Conservation (phyloP, 73 alveolate species). For the Paraurostyla sp. region DNA sequence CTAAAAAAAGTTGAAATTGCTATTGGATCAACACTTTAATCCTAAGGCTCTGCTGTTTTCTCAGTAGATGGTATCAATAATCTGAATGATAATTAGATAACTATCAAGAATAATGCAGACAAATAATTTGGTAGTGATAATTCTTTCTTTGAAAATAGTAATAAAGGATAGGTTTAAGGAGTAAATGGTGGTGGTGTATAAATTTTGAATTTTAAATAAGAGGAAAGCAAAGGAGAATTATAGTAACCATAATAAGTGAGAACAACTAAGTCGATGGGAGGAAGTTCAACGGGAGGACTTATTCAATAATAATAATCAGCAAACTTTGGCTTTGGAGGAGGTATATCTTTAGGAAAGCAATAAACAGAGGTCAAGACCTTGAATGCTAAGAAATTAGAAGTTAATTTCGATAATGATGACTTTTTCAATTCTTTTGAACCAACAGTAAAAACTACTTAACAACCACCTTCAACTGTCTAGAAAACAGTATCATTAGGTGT, state of each 20-base stretch:
- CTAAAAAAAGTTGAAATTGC: constrained; percentile 65
- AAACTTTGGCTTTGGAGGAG: not conserved
- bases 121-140: constrained; percentile 1
- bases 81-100: not conserved
- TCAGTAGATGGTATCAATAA: not conserved
- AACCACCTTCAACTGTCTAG: not conserved
- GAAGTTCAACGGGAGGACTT: not conserved
- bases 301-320: not conserved
- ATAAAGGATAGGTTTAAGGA: no score
- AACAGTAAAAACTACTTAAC: not conserved
- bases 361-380: constrained; percentile 17
- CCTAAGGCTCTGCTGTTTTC: constrained; percentile 4
- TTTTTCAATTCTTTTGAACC: constrained; percentile 69
- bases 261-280: no score
- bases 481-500: constrained; percentile 17
- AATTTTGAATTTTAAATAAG: no score
- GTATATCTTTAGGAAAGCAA: not conserved
- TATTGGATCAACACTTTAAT: not conserved
- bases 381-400: constrained; percentile 77
- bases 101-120: not conserved
- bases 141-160: not conserved
- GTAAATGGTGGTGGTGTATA: no score
- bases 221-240: not conserved
- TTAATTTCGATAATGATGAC: constrained; percentile 73
- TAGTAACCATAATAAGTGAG: no score